Conservation (phyloP, 805 yeast species). For the Candida ulmi region DNA sequence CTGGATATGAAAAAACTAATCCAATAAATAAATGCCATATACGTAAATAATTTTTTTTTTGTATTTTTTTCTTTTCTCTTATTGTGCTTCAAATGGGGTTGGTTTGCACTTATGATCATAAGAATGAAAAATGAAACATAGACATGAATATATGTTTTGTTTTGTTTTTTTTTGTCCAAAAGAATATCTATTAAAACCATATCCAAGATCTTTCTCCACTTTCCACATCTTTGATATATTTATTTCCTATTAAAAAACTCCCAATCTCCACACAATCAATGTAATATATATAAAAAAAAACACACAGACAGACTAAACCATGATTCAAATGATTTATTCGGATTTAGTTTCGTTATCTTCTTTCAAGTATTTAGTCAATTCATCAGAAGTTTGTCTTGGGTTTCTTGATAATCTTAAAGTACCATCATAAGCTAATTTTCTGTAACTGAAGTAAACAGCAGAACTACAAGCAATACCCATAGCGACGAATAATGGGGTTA, state of each 20-base stretch:
- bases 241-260: too few relatives aligned
- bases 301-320: too few relatives aligned
- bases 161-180: too few relatives aligned
- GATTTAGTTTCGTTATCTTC: conserved; percentile 9
- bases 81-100: too few relatives aligned
- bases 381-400: conserved; percentile 30
- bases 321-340: conserved; percentile 3
- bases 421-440: conserved; percentile 43
- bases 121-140: too few relatives aligned
- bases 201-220: too few relatives aligned
- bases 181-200: too few relatives aligned
- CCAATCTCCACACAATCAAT: too few relatives aligned
- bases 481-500: conserved; percentile 53
- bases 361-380: conserved; percentile 18
- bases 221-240: too few relatives aligned
- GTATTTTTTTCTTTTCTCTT: background rate
- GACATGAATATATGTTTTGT: too few relatives aligned
- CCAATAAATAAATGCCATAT: conserved; percentile 1
- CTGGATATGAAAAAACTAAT: background rate
- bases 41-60: background rate
- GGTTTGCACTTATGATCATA: too few relatives aligned
- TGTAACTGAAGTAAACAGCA: conserved; percentile 47
- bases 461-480: conserved; percentile 47
- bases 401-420: conserved; percentile 46
- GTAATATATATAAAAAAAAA: too few relatives aligned